phyloP scores from a whole-genome alignment of 495 filamentous ascomycete species.

The Aspergillus bertholletiae region DNA sequence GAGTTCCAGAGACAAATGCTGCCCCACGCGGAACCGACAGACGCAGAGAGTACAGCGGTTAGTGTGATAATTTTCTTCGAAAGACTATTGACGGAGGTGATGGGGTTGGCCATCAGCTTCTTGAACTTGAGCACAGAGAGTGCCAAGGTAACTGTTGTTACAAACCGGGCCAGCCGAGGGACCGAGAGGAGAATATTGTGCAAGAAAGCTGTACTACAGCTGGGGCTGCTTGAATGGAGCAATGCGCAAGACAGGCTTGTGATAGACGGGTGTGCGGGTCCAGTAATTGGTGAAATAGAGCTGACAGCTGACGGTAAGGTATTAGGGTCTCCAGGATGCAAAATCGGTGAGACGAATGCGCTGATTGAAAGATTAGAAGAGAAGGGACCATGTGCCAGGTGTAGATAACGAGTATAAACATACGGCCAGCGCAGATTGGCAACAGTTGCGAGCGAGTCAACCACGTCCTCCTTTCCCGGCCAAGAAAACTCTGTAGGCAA shows the following conservation, averaged over 20 bases:
- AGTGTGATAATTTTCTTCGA: conserved; percentile 61
- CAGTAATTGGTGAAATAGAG: conserved; percentile 72
- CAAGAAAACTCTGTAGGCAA: conserved; percentile 66
- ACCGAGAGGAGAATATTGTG: conserved; percentile 79
- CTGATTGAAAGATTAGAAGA: conserved; percentile 24
- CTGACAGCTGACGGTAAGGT: conserved; percentile 62
- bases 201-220: conserved; percentile 79
- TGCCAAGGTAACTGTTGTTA: conserved; percentile 66
- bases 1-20: conserved; percentile 82
- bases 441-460: conserved; percentile 78
- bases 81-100: conserved; percentile 60
- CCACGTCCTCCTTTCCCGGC: conserved; percentile 72
- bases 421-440: conserved; percentile 83
- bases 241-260: conserved; percentile 81
- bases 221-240: conserved; percentile 85
- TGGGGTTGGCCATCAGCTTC: conserved; percentile 60
- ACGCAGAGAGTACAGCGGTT: conserved; percentile 69
- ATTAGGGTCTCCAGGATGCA: conserved; percentile 66
- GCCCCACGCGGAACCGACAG: conserved; percentile 79
- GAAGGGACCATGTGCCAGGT: not conserved
- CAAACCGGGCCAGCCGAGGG: conserved; percentile 70
- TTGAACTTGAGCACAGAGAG: conserved; percentile 65
- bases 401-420: conserved; percentile 25
- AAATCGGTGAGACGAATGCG: conserved; percentile 77
- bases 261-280: conserved; percentile 81